These are phyloP conservation scores for Heterobasidion occidentale DNA, from an alignment of 1,284 basidiomycete genomes.

Conservation along the genomic window DNA sequence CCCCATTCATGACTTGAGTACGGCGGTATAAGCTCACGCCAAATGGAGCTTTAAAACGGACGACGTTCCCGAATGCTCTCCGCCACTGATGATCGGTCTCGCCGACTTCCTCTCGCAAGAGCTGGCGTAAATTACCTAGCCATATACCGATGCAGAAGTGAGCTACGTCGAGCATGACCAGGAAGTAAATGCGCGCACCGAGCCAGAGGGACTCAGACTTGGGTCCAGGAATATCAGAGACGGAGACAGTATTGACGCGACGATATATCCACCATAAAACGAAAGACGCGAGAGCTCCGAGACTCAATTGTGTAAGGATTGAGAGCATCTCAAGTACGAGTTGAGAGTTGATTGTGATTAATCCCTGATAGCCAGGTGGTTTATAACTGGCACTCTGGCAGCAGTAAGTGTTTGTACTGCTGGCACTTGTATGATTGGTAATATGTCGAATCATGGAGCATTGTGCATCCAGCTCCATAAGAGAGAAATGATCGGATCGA, in stretches of 20 bases:
- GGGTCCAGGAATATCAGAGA: conserved; percentile 20
- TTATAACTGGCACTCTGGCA: no score
- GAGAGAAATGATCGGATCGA: no score
- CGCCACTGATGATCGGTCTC: conserved; percentile 45
- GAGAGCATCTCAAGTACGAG: background rate
- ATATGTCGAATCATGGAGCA: no score
- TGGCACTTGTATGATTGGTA: no score
- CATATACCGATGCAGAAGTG: background rate
- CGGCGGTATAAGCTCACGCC: conserved; percentile 25
- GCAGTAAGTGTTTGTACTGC: no score
- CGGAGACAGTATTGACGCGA: conserved; percentile 1
- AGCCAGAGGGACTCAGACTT: conserved; percentile 19
- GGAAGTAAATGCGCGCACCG: conserved; percentile 9
- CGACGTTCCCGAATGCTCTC: conserved; percentile 36
- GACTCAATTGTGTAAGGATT: background rate
- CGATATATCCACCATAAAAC: background rate
- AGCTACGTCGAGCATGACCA: background rate
- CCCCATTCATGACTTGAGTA: no score
- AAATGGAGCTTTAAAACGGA: conserved; percentile 42
- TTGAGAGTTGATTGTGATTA: background rate
- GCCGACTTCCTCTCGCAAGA: conserved; percentile 42
- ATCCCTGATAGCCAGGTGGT: background rate
- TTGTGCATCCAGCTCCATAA: no score
- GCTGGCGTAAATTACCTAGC: conserved; percentile 40
- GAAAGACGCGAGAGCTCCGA: background rate